Conservation (phyloP, 2,329 filamentous ascomycete species). For the Neurospora sp. region DNA sequence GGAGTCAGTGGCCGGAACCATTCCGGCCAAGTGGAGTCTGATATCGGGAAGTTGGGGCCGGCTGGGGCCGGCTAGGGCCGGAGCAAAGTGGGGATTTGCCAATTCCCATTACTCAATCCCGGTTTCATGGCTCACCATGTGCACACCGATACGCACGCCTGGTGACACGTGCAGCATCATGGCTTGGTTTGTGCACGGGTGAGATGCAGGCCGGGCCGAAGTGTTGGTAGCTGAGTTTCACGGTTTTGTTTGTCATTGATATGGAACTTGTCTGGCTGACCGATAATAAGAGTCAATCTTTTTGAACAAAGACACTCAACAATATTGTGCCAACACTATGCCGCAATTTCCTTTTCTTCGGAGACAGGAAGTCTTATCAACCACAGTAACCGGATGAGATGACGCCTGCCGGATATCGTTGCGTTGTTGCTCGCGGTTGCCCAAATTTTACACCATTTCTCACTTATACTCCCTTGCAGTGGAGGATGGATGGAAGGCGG, state of each 20-base stretch:
- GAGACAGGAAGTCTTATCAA: neutral
- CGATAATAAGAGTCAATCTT: neutral
- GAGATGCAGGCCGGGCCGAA: neutral
- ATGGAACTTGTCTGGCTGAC: neutral
- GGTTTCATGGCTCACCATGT: neutral
- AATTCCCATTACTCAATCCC: conserved; percentile 11
- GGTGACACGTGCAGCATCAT: neutral
- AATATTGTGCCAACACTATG: neutral
- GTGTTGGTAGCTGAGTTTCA: neutral
- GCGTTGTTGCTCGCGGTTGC: neutral
- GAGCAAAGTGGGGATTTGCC: conserved; percentile 13
- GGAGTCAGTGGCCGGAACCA: conserved; percentile 15
- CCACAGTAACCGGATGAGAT: neutral
- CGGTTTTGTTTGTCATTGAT: neutral
- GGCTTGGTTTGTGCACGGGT: neutral
- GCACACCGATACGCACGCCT: neutral
- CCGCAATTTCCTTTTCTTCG: neutral
- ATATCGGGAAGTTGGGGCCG: conserved; percentile 8
- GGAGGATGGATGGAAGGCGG: neutral
- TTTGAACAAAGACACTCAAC: neutral
- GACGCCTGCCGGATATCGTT: neutral
- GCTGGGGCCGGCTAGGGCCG: conserved; percentile 20
- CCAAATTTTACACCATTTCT: neutral
- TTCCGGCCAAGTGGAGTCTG: conserved; percentile 14
- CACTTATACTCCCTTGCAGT: neutral